Base-by-base conservation (phyloP, 2,329 filamentous ascomycete genomes). In the Nectriaceae sp. region DNA sequence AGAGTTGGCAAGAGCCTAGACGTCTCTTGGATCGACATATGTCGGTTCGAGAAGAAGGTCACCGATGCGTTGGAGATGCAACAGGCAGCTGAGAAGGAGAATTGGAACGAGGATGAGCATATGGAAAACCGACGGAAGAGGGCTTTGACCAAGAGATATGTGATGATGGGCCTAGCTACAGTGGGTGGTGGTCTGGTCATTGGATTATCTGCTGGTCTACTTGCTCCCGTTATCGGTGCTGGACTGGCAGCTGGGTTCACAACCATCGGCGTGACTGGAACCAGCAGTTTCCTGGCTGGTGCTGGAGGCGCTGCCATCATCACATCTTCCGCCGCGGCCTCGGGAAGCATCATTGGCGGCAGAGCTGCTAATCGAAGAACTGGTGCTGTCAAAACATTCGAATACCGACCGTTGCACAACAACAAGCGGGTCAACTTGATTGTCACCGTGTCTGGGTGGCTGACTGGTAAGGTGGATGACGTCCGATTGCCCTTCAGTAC, bases 1-100 rank as follows among this genome's bases (percentile, higher is more conserved):
- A 79, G 83, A 46, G 90, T 97, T 1, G 94, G 88, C 29, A 79
- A 83, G 44, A 87, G 88, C 52, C 80, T 99, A 59, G 84, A 89
- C 36, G 86, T 99, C 6, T 80, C 87, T 11, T 96, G 90, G 90
- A 76, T 95, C 45, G 94, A 99, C 57, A 96, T 97, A 49, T 96
- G 91, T 70, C 85, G 90, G 33, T 99, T 99, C 63, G 94, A 99
- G 72, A 97, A 97, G 73, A 87, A 91, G 44, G 90, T 99, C 5
- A 97, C 94, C 6, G 94, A 99, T 70, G 91, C 94, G 1, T 75
- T 99, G 19, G 94, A 99, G 70, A 97, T 99, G 90, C 93, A 97
- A 70, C 91, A 97, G 69, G 85, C 89, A 40, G 90, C 90, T 5
- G 88, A 91, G 54, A 95, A 93, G 63, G 94, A 99, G 71, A 96